Evolutionary conservation across 176 grass and related monocot genomes (phyloP).

Genomic region (Lolium rigidum): DNA sequence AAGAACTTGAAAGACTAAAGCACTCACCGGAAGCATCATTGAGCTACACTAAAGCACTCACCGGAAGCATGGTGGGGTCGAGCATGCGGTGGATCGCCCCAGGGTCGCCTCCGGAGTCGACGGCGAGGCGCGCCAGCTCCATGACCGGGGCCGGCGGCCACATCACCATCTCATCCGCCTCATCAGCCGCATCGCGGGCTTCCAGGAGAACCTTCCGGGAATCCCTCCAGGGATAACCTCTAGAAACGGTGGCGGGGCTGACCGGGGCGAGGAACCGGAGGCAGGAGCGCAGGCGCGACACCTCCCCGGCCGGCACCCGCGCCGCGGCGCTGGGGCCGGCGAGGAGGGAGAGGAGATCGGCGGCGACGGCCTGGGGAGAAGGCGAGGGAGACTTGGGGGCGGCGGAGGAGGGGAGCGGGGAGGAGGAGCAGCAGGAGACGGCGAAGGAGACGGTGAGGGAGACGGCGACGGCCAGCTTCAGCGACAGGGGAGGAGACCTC

Average conservation of each 20-base stretch:
- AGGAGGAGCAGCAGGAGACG: conserved; percentile 28
- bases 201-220: conserved; percentile 46
- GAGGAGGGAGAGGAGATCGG: conserved; percentile 80
- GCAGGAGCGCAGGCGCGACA: conserved; percentile 54
- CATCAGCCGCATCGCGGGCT: conserved; percentile 22
- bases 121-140: conserved; percentile 79
- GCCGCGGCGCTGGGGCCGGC: conserved; percentile 45
- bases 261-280: conserved; percentile 77
- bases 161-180: conserved; percentile 71
- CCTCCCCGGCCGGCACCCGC: conserved; percentile 54
- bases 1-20: not conserved
- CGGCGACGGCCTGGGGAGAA: conserved; percentile 48
- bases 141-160: conserved; percentile 86
- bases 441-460: conserved; percentile 70
- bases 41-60: conserved; percentile 33
- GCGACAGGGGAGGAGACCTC: conserved; percentile 36
- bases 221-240: conserved; percentile 14
- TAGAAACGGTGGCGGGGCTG: not conserved
- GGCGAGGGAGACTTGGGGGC: conserved; percentile 27
- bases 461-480: conserved; percentile 80
- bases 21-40: conserved; percentile 59
- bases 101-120: conserved; percentile 83
- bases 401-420: not conserved
- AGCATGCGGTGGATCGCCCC: conserved; percentile 66
- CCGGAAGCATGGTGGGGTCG: conserved; percentile 76